phyloP scores from a whole-genome alignment of 139 green algal genomes.

The Ostreobium quekettii region DNA sequence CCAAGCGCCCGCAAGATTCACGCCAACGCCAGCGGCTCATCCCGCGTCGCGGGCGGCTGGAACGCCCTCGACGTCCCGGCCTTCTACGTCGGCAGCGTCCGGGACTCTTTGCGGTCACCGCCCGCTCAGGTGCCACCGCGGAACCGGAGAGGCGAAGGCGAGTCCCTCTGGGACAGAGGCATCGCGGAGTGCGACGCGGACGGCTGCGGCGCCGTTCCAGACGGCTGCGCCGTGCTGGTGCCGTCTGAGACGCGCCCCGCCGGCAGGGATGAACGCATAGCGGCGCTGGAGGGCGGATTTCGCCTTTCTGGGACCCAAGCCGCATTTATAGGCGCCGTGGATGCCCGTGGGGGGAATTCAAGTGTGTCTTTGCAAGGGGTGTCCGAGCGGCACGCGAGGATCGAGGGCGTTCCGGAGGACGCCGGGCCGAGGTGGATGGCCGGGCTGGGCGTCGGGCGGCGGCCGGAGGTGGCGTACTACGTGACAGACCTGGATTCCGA shows the following conservation, averaged over 20 bases:
- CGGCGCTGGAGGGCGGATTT: background rate
- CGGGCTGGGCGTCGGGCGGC: background rate
- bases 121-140: no score
- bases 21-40: no score
- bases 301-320: background rate
- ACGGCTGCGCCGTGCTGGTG: background rate
- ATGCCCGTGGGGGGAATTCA: background rate
- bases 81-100: no score
- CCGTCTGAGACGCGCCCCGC: background rate
- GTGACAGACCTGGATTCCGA: background rate
- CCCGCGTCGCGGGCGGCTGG: no score
- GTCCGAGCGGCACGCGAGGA: background rate
- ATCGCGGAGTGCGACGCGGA: background rate
- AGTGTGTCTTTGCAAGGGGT: background rate
- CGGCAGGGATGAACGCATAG: background rate
- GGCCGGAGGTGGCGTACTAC: background rate
- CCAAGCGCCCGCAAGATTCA: no score
- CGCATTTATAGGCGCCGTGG: background rate
- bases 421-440: background rate
- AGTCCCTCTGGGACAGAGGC: background rate
- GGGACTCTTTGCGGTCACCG: no score
- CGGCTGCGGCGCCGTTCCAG: background rate
- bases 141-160: no score
- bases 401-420: background rate
- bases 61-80: no score